Evolutionary conservation across 257 asterid genomes (phyloP).

Genomic region (Echites panduratus): DNA sequence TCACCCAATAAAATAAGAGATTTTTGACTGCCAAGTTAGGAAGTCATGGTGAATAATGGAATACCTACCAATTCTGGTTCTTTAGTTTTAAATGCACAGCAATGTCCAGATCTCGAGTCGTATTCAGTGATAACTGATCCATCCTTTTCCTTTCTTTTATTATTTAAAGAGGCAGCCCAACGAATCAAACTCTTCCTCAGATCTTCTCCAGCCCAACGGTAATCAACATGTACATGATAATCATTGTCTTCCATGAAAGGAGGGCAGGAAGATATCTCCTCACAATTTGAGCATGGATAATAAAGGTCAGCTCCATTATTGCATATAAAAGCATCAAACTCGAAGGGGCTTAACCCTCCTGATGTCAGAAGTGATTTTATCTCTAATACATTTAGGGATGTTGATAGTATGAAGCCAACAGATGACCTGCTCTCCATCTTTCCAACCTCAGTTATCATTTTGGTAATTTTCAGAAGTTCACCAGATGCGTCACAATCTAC

Average conservation of each 20-base stretch:
- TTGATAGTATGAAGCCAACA: slow-evolving; percentile 51
- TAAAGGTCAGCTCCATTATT: slow-evolving; percentile 71
- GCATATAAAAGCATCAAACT: slow-evolving; percentile 67
- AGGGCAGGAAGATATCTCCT: slow-evolving; percentile 32
- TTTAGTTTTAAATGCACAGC: slow-evolving; percentile 43
- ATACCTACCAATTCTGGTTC: slow-evolving; percentile 42
- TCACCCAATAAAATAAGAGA: background rate
- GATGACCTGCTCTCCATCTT: slow-evolving; percentile 29
- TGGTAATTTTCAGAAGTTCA: slow-evolving; percentile 30
- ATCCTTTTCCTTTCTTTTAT: slow-evolving; percentile 30
- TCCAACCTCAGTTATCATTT: slow-evolving; percentile 39
- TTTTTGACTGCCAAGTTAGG: background rate
- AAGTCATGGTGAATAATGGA: slow-evolving; percentile 1
- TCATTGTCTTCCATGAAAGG: slow-evolving; percentile 54
- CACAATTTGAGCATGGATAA: slow-evolving; percentile 44
- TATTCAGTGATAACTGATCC: slow-evolving; percentile 39
- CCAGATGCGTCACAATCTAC: slow-evolving; percentile 47
- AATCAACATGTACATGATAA: slow-evolving; percentile 58
- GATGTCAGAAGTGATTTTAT: slow-evolving; percentile 38
- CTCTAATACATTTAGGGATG: slow-evolving; percentile 50
- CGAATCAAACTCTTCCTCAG: slow-evolving; percentile 53
- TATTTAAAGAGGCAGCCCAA: slow-evolving; percentile 58
- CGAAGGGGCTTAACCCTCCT: slow-evolving; percentile 42
- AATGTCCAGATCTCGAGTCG: slow-evolving; percentile 56
- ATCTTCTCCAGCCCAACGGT: slow-evolving; percentile 77